Evolutionary conservation across 768 basidiomycete species (phyloP).

Genomic region (Rhodocollybia butyracea): DNA sequence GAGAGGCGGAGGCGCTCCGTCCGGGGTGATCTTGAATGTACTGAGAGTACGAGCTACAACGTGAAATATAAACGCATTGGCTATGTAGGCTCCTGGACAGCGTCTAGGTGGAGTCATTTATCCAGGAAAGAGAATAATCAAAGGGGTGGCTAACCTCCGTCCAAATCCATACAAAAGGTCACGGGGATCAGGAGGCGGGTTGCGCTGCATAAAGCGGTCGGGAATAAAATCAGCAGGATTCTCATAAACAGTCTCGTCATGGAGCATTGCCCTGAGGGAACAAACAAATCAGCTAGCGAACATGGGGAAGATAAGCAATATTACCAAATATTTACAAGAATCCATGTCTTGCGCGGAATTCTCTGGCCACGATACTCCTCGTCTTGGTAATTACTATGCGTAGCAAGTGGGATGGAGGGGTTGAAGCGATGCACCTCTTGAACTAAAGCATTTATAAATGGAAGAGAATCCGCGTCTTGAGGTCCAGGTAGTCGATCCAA

Average conservation of each 20-base stretch:
- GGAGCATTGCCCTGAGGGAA: constrained; percentile 8
- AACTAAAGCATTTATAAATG: constrained; percentile 22
- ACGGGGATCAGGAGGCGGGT: constrained; percentile 1
- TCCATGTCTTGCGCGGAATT: constrained; percentile 11
- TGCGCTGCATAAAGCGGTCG: constrained; percentile 4
- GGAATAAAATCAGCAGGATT: constrained; percentile 13
- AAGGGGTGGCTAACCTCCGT: not conserved
- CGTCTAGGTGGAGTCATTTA: not conserved
- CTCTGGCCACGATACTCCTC: constrained; percentile 7
- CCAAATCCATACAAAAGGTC: constrained; percentile 7
- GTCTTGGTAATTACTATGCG: constrained; percentile 10
- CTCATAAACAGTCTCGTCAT: constrained; percentile 2
- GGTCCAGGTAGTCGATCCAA: constrained; percentile 18
- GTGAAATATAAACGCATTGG: not conserved
- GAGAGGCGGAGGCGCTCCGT: not conserved
- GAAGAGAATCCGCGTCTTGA: constrained; percentile 19
- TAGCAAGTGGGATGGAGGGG: constrained; percentile 6
- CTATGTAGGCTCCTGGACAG: constrained; percentile 7
- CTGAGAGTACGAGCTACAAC: not conserved
- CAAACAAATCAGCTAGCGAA: not conserved
- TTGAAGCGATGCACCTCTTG: constrained; percentile 17
- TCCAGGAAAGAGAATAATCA: not conserved
- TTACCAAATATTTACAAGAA: constrained; percentile 11
- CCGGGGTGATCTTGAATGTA: not conserved
- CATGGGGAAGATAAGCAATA: not conserved